Base-by-base conservation (phyloP, 2,329 filamentous ascomycete genomes). In the Aspergillus brunneoviolaceus region DNA sequence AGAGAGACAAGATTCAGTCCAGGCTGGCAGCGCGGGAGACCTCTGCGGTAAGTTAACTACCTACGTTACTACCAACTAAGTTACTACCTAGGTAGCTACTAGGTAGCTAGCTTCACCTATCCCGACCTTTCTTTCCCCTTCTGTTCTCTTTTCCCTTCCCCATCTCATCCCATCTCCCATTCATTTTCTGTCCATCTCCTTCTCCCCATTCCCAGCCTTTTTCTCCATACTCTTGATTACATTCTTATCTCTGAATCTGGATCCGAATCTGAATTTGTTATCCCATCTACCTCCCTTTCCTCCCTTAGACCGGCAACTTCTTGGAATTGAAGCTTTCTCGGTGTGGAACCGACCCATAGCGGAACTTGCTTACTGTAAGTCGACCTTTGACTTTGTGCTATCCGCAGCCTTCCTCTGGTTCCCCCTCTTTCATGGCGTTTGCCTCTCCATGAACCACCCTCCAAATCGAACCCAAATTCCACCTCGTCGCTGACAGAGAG, bases 341-440 rank as follows among this genome's bases (percentile, higher is more conserved):
- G 21, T 29, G 42, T 52, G 56, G 33, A 23, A 49, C 51, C 33
- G 33, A 49, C 39, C 35, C 33, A 51, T 49, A 29, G 48, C 52
- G 58, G 49, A 49, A 42, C 42, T 59, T 25, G 42, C 27, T 19
- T 55, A n/a, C 54, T 31, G 58, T 60, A 50, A 51, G 58, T 60
- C 39, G 45, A 45, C 16, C 39, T 49, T 42, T 51, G 50, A 52
- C 49, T 50, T 42, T 53, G 23, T 27, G 42, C 50, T 55, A 33
- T 23, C 45, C 29, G 31, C 21, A n/a, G 25, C 21, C 49, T 42
- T 53, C 29, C 45, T 50, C 27, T 31, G 23, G 35, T 33, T 62
- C 57, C 45, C 52, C n/a, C 45, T 57, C 31, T 42, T 6, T 21
- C 51, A 49, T 33, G 29, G 23, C 12, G 35, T 19, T 48, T 47